Base-by-base conservation (phyloP, 768 basidiomycete genomes). In the Holtermannia corniformis region DNA sequence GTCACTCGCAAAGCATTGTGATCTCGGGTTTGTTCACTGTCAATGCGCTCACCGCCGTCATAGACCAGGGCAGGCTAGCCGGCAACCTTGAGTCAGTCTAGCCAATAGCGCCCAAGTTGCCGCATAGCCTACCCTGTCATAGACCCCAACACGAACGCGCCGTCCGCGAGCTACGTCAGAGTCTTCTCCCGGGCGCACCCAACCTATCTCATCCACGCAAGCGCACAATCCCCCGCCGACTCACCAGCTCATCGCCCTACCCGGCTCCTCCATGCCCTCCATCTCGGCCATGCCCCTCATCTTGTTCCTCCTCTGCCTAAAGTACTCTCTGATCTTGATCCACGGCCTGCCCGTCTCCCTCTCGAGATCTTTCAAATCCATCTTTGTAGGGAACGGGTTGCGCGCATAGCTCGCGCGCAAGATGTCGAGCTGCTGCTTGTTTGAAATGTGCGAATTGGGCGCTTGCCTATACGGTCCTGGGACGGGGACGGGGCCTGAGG, bases 241-340 rank as follows among this genome's bases (percentile, higher is more conserved):
- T 52, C 37, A 65, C 67, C 67, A 68, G 44, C 62, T 59, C 19
- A 55, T 55, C 11, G 67, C 67, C 28, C 67, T 48, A 20, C 59
- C 62, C 2, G 67, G 67, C 44, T 68, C 67, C 32, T 62, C 54
- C 62, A 65, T 61, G 3, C 19, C 40, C 26, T 65, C 67, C 27
- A 68, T 26, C 48, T 59, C 62, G 7, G 45, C 59, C 40, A 68
- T 24, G 0, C 67, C 67, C 46, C 67, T 55, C 47, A 65, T 43
- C 59, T 68, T 65, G 51, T 68, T 63, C 47, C 67, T 51, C 21
- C 67, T 23, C 51, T 68, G 67, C 44, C 67, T 52, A 47, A 68
- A 68, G 48, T 67, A 67, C 52, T 67, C 62, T 43, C 65, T 50
- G 23, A 67, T 61, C 51, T 64, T 68, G 26, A 47, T 57, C 62